A percentile compares a stretch with the other conserved stretches of the same genome.
Conservation (phyloP, 441 rosid species). For the Lepidium campestre region DNA sequence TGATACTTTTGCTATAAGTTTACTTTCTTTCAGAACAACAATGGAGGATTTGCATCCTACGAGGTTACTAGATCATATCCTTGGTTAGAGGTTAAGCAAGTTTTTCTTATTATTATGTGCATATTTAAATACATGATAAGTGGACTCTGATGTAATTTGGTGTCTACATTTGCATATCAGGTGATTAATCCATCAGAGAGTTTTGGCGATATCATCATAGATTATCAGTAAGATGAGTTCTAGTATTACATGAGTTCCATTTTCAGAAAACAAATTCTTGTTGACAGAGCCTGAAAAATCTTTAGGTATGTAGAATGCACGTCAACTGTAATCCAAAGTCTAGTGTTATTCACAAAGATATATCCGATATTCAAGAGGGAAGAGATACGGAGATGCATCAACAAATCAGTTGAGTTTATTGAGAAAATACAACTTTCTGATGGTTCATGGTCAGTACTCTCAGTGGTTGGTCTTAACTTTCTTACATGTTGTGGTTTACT, state of each 20-base stretch:
- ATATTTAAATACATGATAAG: background rate
- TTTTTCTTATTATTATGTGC: background rate
- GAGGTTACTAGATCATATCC: constrained; percentile 66
- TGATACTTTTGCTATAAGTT: background rate
- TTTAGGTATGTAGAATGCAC: constrained; percentile 72
- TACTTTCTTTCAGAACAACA: constrained; percentile 32
- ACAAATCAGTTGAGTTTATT: constrained; percentile 43
- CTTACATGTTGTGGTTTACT: background rate
- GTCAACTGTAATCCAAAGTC: constrained; percentile 59
- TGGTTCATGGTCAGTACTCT: constrained; percentile 54
- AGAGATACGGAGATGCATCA: constrained; percentile 39
- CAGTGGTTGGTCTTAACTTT: background rate
- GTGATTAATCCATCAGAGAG: constrained; percentile 57
- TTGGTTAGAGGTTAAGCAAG: constrained; percentile 49
- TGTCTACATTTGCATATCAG: constrained; percentile 24
- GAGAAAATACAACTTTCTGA: constrained; percentile 41
- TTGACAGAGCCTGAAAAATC: background rate
- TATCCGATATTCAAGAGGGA: constrained; percentile 30
- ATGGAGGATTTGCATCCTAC: constrained; percentile 75
- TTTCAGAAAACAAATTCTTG: background rate
- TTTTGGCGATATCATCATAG: constrained; percentile 62
- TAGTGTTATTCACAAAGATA: constrained; percentile 27
- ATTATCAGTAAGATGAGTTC: constrained; percentile 48
- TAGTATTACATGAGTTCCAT: background rate
- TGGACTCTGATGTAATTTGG: constrained; percentile 8